phyloP scores from a whole-genome alignment of 176 grass and related monocot species.

The Oryza rufipogon region DNA sequence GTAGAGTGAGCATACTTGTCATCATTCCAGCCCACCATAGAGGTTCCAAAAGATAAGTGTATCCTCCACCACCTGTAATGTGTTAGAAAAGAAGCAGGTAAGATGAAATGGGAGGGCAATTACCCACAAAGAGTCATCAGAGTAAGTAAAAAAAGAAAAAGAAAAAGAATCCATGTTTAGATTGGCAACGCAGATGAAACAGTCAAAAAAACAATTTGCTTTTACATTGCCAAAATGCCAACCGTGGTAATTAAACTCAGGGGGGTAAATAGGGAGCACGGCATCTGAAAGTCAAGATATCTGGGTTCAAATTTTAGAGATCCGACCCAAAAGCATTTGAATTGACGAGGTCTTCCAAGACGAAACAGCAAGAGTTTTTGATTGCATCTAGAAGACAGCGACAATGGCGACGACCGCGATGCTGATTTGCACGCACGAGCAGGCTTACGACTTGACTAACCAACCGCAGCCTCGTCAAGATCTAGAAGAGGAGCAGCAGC shows the following conservation, averaged over 20 bases:
- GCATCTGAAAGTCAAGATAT: neutral
- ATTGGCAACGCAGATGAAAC: neutral
- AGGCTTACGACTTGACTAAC: slow-evolving; percentile 9
- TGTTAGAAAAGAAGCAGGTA: slow-evolving; percentile 13
- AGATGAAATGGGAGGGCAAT: slow-evolving; percentile 15
- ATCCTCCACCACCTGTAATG: slow-evolving; percentile 73
- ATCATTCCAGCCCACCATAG: slow-evolving; percentile 98
- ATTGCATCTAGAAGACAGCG: slow-evolving; percentile 33
- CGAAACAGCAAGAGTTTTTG: neutral
- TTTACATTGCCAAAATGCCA: neutral
- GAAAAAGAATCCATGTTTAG: neutral
- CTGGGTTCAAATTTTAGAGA: neutral
- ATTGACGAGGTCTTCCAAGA: neutral
- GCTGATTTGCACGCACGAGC: neutral
- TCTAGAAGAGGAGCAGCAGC: slow-evolving; percentile 14
- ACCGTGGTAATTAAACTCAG: neutral
- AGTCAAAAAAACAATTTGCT: neutral
- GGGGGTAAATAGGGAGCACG: neutral
- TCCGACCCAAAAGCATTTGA: neutral
- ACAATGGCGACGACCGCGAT: slow-evolving; percentile 1
- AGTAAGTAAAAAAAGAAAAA: neutral
- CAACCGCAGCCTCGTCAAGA: neutral
- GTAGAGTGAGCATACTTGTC: slow-evolving; percentile 61
- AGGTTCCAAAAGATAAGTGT: slow-evolving; percentile 78
- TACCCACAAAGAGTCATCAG: neutral